These are phyloP conservation scores for Barnettozyma sp. DNA, from an alignment of 805 yeast genomes.

Conservation along the genomic window DNA sequence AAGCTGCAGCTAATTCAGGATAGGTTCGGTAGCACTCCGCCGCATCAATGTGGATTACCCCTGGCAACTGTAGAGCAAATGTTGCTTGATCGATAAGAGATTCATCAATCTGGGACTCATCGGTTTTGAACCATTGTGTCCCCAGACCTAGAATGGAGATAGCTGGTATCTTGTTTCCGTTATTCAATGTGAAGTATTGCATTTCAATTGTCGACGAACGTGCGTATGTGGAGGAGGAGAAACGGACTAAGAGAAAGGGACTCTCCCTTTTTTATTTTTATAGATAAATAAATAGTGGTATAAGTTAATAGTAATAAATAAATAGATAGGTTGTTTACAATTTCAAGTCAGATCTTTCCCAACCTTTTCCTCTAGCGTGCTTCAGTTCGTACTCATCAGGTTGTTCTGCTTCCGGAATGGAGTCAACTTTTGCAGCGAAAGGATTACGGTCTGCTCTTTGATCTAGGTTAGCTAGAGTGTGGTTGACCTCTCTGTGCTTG, in stretches of 20 bases:
- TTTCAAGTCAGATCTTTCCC: conserved; percentile 13
- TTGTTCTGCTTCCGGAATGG: conserved; percentile 9
- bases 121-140: conserved; percentile 44
- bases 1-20: conserved; percentile 44
- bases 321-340: conserved; percentile 3
- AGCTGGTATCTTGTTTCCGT: conserved; percentile 37
- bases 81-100: conserved; percentile 28
- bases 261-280: no score
- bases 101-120: conserved; percentile 24
- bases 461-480: conserved; percentile 60
- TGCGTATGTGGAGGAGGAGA: no score
- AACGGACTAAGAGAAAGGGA: no score
- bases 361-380: conserved; percentile 13
- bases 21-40: conserved; percentile 53
- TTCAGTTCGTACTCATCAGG: conserved; percentile 23
- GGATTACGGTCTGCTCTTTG: conserved; percentile 57
- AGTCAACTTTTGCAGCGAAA: conserved; percentile 41
- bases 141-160: conserved; percentile 54
- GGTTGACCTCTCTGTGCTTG: conserved; percentile 74
- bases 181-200: conserved; percentile 23
- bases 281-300: no score
- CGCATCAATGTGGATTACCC: conserved; percentile 50
- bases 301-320: no score
- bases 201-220: no score
- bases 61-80: conserved; percentile 33